These are phyloP conservation scores for Xylariaceae sp. DNA, from an alignment of 2,329 filamentous ascomycete genomes.

Conservation along the genomic window DNA sequence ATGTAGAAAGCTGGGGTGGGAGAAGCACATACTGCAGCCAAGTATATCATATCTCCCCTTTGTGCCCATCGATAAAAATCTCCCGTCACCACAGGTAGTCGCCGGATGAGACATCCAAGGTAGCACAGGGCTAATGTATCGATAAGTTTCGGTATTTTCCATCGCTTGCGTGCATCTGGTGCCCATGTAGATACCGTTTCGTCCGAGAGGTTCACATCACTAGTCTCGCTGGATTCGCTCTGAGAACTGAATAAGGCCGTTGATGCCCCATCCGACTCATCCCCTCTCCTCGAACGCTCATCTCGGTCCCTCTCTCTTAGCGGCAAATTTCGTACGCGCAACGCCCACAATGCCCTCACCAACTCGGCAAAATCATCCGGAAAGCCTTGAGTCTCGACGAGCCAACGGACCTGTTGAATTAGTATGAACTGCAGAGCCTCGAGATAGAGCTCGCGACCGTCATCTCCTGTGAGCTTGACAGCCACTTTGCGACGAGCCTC, in stretches of 20 bases:
- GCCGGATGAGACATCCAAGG: slow-evolving; percentile 69
- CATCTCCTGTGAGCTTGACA: slow-evolving; percentile 58
- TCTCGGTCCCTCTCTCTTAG: slow-evolving; percentile 39
- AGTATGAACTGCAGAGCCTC: slow-evolving; percentile 82
- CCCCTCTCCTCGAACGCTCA: slow-evolving; percentile 10
- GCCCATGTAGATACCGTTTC: slow-evolving; percentile 39
- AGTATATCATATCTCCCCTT: slow-evolving; percentile 66
- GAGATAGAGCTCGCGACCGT: slow-evolving; percentile 74
- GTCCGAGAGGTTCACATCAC: slow-evolving; percentile 26
- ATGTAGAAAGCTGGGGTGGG: too few relatives aligned
- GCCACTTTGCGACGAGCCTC: slow-evolving; percentile 51
- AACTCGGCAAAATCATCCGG: slow-evolving; percentile 72
- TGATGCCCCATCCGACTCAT: slow-evolving; percentile 18
- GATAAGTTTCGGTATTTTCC: slow-evolving; percentile 62
- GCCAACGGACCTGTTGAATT: slow-evolving; percentile 72
- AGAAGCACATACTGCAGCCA: slow-evolving; percentile 53
- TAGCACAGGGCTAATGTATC: slow-evolving; percentile 80
- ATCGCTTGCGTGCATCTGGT: slow-evolving; percentile 41
- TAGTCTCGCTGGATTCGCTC: slow-evolving; percentile 37
- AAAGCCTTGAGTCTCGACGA: slow-evolving; percentile 64
- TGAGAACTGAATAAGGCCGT: slow-evolving; percentile 57
- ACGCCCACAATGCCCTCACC: slow-evolving; percentile 79
- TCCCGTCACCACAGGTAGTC: slow-evolving; percentile 70
- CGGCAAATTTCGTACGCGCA: slow-evolving; percentile 58
- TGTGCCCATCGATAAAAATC: slow-evolving; percentile 69